Evolutionary conservation across 2,329 filamentous ascomycete species (phyloP).

Genomic region (Alternaria hordeiaustralica): DNA sequence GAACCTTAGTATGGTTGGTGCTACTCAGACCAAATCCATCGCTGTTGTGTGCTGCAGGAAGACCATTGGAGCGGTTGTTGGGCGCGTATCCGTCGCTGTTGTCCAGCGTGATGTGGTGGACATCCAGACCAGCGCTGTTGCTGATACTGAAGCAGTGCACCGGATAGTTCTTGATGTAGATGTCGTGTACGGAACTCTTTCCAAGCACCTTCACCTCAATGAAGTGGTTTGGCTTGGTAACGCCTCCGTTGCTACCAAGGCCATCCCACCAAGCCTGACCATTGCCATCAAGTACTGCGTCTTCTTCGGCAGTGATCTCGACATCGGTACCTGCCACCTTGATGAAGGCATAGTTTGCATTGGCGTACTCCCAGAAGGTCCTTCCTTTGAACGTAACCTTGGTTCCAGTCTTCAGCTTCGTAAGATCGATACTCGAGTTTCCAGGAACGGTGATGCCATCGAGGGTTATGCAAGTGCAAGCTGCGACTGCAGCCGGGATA

Average conservation of each 20-base stretch:
- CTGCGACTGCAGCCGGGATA: slow-evolving; percentile 43
- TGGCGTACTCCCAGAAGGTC: slow-evolving; percentile 39
- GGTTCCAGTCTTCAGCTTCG: slow-evolving; percentile 50
- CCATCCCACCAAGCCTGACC: slow-evolving; percentile 34
- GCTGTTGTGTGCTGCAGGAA: slow-evolving; percentile 53
- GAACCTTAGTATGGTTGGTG: slow-evolving; percentile 50
- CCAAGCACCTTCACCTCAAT: slow-evolving; percentile 49
- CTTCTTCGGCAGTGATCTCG: slow-evolving; percentile 51
- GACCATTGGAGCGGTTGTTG: slow-evolving; percentile 32
- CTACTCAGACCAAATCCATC: slow-evolving; percentile 62
- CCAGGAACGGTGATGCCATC: slow-evolving; percentile 48
- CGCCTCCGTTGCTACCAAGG: slow-evolving; percentile 56
- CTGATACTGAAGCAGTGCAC: slow-evolving; percentile 59
- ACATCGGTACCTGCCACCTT: slow-evolving; percentile 47
- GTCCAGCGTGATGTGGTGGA: slow-evolving; percentile 61
- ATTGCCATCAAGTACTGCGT: slow-evolving; percentile 33
- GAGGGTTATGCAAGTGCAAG: slow-evolving; percentile 53
- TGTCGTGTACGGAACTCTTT: slow-evolving; percentile 46
- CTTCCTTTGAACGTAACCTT: slow-evolving; percentile 49
- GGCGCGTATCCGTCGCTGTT: slow-evolving; percentile 60
- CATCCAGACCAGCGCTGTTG: slow-evolving; percentile 47
- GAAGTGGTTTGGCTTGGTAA: slow-evolving; percentile 41
- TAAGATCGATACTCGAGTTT: slow-evolving; percentile 50
- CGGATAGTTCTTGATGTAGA: slow-evolving; percentile 61
- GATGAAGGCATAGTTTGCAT: slow-evolving; percentile 46